A percentile compares a stretch with the other conserved stretches of the same genome.
These are phyloP conservation scores for Zalerion maritima DNA, from an alignment of 495 filamentous ascomycete genomes.

Conservation along the genomic window DNA sequence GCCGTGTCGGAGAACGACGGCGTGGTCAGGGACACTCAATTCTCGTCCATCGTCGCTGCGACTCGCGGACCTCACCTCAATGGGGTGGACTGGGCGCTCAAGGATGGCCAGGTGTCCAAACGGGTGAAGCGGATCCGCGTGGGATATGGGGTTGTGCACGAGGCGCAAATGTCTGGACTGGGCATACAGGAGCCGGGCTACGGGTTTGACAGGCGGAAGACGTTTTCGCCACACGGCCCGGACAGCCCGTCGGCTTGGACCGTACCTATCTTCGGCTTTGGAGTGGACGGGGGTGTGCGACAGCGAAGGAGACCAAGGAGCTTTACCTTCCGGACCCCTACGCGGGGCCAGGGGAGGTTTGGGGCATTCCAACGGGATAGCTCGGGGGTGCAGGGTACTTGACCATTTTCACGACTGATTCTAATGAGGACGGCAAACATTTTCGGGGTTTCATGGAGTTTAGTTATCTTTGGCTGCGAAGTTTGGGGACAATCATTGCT, in stretches of 20 bases:
- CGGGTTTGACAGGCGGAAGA: conserved; percentile 2
- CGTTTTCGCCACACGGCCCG: too few species aligned
- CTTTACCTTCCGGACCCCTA: too few species aligned
- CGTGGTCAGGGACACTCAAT: conserved; percentile 18
- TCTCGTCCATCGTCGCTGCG: conserved; percentile 22
- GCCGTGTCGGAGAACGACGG: conserved; percentile 19
- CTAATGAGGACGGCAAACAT: too few species aligned
- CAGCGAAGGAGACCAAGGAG: too few species aligned
- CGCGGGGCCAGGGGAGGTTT: too few species aligned
- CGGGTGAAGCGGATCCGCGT: conserved; percentile 13
- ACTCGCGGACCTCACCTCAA: conserved; percentile 21
- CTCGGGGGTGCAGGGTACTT: too few species aligned
- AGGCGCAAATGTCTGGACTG: conserved; percentile 3
- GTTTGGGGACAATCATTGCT: too few species aligned
- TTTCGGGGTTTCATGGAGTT: too few species aligned
- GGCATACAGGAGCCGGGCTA: conserved; percentile 4
- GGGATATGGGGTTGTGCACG: conserved; percentile 19
- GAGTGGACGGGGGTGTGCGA: conserved; percentile 19
- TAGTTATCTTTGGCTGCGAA: too few species aligned
- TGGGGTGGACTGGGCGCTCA: conserved; percentile 11
- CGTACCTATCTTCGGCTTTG: conserved; percentile 18
- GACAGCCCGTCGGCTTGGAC: conserved; percentile 6
- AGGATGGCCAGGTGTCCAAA: conserved; percentile 4
- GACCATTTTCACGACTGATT: too few species aligned
- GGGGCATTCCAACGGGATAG: too few species aligned